Base-by-base conservation (phyloP, 306 rosid genomes). In the Delonix regia region DNA sequence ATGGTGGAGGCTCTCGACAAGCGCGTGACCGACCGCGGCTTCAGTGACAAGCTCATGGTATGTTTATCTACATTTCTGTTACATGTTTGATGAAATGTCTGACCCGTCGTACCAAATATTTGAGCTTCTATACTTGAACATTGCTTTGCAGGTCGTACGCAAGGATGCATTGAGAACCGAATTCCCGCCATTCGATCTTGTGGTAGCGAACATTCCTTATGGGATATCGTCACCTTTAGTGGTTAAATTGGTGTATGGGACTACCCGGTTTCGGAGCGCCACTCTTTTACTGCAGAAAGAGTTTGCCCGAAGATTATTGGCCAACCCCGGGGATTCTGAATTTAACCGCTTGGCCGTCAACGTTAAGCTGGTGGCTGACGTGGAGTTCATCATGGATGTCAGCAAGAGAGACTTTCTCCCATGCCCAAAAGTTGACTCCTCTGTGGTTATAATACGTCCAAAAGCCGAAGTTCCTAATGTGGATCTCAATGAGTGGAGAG, bases 211-310 rank as follows among this genome's bases (percentile, higher is more conserved):
- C 85, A 89, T 95, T 77, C 97, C 99, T 1, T 91, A 93, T 7
- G 87, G 90, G 52, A 95, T 95, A 80, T 91, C 97, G 38, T 93
- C 98, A 6, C 89, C 99, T 56, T 89, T 95, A 0, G 78, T 95
- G 77, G 83, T 82, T 19, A 95, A 89, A 61, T 79, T 95, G 70
- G 85, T 88, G 38, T 91, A 88, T 39, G 91, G 89, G 14, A 14
- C 83, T 12, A 76, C 42, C 24, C 81, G 64, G 27, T 95, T 89
- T 72, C 78, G 96, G 52, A 87, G 98, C 41, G 91, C 98, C 12
- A 93, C 99, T n/a, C 93, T 95, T 78, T 88, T 95, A 13, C 90
- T 95, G 4, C 98, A 95, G 57, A 93, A 93, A 65, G 98, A 95
- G 88, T 95, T 95, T 51, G 98, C 99, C 6, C 78, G 87, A 70